A percentile compares a stretch with the other conserved stretches of the same genome.
phyloP scores from a whole-genome alignment of 1,139 yeast genomes.

The Candida tetrigidarum region DNA sequence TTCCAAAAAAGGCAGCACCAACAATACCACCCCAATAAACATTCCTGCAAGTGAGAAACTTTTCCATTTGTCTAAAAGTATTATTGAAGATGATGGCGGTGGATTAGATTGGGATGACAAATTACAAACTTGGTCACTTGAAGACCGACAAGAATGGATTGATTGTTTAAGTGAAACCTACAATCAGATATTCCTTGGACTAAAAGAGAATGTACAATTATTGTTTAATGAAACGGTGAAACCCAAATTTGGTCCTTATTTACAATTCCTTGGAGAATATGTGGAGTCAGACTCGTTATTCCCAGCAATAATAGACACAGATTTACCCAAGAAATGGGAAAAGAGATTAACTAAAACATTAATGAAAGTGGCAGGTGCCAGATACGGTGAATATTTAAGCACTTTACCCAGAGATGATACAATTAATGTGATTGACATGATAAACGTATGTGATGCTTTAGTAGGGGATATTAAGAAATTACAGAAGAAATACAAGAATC shows the following conservation, averaged over 20 bases:
- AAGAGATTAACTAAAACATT: conserved; percentile 52
- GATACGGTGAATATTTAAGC: conserved; percentile 61
- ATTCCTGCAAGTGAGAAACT: conserved; percentile 30
- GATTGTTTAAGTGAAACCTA: conserved; percentile 52
- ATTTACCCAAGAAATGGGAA: conserved; percentile 54
- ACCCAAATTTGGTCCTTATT: conserved; percentile 65
- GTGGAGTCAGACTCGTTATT: conserved; percentile 55
- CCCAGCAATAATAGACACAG: conserved; percentile 36
- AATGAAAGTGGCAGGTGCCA: conserved; percentile 55
- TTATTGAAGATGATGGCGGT: conserved; percentile 42
- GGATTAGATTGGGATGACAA: conserved; percentile 40
- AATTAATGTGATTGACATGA: conserved; percentile 58
- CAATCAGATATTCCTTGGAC: conserved; percentile 48
- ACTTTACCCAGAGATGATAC: conserved; percentile 65
- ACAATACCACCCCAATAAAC: conserved; percentile 27
- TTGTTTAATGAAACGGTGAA: conserved; percentile 53
- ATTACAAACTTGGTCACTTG: conserved; percentile 43
- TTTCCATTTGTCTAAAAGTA: conserved; percentile 31
- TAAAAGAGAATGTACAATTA: conserved; percentile 48
- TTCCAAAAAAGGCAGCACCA: conserved; percentile 12
- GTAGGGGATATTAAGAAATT: conserved; percentile 53
- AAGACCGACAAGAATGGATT: conserved; percentile 58
- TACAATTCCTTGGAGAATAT: conserved; percentile 54
- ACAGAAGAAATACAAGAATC: conserved; percentile 64
- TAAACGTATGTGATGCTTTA: conserved; percentile 61